Evolutionary conservation across 139 green algal genomes (phyloP).

Genomic region (Picochlorum sp.): DNA sequence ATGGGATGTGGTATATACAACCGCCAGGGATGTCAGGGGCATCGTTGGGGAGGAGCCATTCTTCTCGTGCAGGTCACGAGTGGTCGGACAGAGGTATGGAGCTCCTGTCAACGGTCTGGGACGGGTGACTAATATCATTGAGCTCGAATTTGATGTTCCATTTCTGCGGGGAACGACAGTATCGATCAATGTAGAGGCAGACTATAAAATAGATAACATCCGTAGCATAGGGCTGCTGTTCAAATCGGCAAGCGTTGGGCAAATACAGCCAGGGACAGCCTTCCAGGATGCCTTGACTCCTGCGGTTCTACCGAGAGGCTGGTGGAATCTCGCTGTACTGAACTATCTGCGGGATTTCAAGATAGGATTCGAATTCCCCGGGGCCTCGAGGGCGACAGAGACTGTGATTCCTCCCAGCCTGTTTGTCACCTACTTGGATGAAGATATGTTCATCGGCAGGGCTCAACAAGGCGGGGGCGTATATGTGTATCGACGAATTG

Average conservation of each 20-base stretch:
- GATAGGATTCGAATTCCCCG: not conserved
- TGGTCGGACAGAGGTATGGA: slow-evolving; percentile 33
- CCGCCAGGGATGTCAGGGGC: slow-evolving; percentile 36
- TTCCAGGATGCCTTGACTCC: slow-evolving; percentile 34
- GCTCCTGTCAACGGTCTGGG: slow-evolving; percentile 23
- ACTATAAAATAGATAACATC: slow-evolving; percentile 24
- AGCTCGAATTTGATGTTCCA: slow-evolving; percentile 14
- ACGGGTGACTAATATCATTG: slow-evolving; percentile 43
- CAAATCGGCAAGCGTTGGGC: slow-evolving; percentile 22
- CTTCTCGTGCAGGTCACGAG: not conserved
- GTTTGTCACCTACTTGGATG: slow-evolving; percentile 35
- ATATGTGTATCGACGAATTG: slow-evolving; percentile 32
- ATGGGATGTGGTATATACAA: slow-evolving; percentile 44
- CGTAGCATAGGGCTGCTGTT: slow-evolving; percentile 27
- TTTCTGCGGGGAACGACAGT: not conserved
- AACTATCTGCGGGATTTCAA: slow-evolving; percentile 26
- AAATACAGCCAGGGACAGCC: slow-evolving; percentile 15
- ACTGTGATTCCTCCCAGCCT: slow-evolving; percentile 2
- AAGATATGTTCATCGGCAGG: slow-evolving; percentile 41
- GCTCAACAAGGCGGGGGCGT: slow-evolving; percentile 25
- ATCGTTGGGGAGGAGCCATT: slow-evolving; percentile 2
- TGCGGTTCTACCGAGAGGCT: slow-evolving; percentile 30
- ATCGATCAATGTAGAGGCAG: slow-evolving; percentile 30
- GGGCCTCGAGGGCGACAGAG: not conserved
- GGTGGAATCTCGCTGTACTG: slow-evolving; percentile 31